A percentile compares a stretch with the other conserved stretches of the same genome.
Evolutionary conservation across 352 stramenopile species (phyloP).

Genomic region (Phytophthora pistaciae): DNA sequence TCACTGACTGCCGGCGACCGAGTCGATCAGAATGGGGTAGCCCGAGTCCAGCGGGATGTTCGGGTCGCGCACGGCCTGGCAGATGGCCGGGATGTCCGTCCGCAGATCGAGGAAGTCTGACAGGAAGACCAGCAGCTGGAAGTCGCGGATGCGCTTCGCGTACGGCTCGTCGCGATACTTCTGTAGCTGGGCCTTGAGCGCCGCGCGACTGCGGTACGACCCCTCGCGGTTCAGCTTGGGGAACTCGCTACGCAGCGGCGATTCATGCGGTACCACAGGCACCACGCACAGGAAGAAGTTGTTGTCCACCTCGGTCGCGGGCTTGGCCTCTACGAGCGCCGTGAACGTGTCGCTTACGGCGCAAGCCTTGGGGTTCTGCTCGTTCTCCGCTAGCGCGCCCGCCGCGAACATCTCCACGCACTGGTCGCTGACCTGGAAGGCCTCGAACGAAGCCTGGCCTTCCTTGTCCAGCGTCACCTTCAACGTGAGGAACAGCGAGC

Average conservation of each 20-base stretch:
- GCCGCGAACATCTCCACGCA: conserved; percentile 99
- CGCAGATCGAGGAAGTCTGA: conserved; percentile 93
- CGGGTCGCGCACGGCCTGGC: conserved; percentile 90
- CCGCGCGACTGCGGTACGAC: conserved; percentile 82
- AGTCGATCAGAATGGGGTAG: conserved; percentile 96
- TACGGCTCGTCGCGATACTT: conserved; percentile 67
- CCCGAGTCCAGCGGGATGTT: conserved; percentile 94
- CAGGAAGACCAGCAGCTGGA: conserved; percentile 97
- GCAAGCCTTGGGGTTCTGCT: conserved; percentile 92
- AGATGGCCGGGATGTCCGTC: conserved; percentile 95
- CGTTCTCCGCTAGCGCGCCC: conserved; percentile 91
- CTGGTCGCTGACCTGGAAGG: conserved; percentile 97
- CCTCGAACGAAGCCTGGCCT: conserved; percentile 95
- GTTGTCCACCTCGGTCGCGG: conserved; percentile 93
- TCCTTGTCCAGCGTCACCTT: conserved; percentile 95
- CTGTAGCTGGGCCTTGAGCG: conserved; percentile 94
- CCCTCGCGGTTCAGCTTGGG: conserved; percentile 94
- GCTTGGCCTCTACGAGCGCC: conserved; percentile 97
- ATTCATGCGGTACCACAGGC: conserved; percentile 96
- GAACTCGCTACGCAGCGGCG: conserved; percentile 93
- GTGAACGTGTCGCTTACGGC: conserved; percentile 97
- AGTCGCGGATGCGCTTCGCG: conserved; percentile 95
- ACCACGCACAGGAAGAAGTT: conserved; percentile 98
- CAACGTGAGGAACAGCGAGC: conserved; percentile 97
- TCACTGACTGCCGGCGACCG: conserved; percentile 88